phyloP scores from a whole-genome alignment of 2,329 filamentous ascomycete genomes.

The Aspergillus caelatus region DNA sequence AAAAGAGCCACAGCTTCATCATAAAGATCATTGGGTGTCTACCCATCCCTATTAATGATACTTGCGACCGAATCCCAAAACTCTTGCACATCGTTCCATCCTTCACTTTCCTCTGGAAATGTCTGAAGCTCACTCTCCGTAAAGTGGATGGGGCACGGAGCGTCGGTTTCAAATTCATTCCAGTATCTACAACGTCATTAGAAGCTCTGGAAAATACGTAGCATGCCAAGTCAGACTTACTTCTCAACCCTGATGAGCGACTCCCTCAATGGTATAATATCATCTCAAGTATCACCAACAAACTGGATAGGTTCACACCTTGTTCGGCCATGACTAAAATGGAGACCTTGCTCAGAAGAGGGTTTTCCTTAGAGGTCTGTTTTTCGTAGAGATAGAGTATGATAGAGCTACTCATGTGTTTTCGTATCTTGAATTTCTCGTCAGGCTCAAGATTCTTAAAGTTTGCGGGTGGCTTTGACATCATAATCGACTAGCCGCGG shows the following conservation, averaged over 20 bases:
- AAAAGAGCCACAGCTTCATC: neutral
- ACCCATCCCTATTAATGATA: neutral
- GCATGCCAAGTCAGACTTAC: conserved; percentile 8
- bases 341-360: conserved; percentile 21
- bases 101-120: neutral
- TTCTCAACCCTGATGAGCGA: conserved; percentile 27
- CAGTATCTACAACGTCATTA: neutral
- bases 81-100: neutral
- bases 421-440: conserved; percentile 18
- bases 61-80: neutral
- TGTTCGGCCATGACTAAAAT: conserved; percentile 21
- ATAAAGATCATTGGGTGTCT: neutral
- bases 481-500: conserved; percentile 29
- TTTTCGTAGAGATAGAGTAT: conserved; percentile 27
- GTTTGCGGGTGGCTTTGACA: conserved; percentile 26
- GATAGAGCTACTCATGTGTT: conserved; percentile 24
- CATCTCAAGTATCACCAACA: conserved; percentile 28
- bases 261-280: conserved; percentile 28
- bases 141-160: neutral
- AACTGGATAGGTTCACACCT: conserved; percentile 21
- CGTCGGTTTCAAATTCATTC: neutral
- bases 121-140: neutral
- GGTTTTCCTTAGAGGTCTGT: conserved; percentile 16
- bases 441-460: conserved; percentile 24
- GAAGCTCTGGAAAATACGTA: too few species aligned